phyloP scores from a whole-genome alignment of 768 basidiomycete species.

The Naganishia vishniacii region DNA sequence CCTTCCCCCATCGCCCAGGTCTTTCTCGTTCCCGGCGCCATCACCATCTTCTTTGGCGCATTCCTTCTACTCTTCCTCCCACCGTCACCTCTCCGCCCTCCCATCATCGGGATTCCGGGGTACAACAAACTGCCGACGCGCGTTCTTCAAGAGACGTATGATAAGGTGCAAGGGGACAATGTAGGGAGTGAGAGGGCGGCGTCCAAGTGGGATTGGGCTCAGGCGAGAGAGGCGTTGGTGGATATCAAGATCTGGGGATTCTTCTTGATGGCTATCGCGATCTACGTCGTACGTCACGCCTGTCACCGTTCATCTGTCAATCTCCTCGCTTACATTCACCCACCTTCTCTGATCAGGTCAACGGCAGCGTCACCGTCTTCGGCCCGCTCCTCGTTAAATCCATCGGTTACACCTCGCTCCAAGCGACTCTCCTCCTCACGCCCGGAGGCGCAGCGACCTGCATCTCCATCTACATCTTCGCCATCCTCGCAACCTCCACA shows the following conservation, averaged over 20 bases:
- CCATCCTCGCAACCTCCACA: conserved; percentile 40
- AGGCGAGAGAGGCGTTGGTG: conserved; percentile 41
- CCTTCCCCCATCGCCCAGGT: conserved; percentile 26
- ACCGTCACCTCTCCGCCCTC: conserved; percentile 22
- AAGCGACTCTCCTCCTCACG: conserved; percentile 41
- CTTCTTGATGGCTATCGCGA: conserved; percentile 40
- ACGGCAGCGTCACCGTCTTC: conserved; percentile 45
- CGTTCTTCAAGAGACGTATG: conserved; percentile 9
- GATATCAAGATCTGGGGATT: conserved; percentile 49
- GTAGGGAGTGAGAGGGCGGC: conserved; percentile 32
- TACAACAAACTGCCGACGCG: background rate
- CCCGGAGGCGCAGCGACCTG: conserved; percentile 49
- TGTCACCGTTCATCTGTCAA: background rate
- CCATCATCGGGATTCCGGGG: background rate
- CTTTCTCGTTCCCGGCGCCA: conserved; percentile 39
- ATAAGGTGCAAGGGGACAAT: conserved; percentile 21
- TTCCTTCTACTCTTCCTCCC: conserved; percentile 47
- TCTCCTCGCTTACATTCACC: background rate
- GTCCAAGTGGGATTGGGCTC: conserved; percentile 34
- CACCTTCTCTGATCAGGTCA: background rate
- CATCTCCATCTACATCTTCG: conserved; percentile 43
- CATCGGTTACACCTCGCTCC: conserved; percentile 47
- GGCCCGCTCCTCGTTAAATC: conserved; percentile 47
- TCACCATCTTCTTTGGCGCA: conserved; percentile 43
- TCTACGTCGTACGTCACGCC: conserved; percentile 6